Evolutionary conservation across 2,329 filamentous ascomycete genomes (phyloP).

Genomic region (Geosmithia morbida): DNA sequence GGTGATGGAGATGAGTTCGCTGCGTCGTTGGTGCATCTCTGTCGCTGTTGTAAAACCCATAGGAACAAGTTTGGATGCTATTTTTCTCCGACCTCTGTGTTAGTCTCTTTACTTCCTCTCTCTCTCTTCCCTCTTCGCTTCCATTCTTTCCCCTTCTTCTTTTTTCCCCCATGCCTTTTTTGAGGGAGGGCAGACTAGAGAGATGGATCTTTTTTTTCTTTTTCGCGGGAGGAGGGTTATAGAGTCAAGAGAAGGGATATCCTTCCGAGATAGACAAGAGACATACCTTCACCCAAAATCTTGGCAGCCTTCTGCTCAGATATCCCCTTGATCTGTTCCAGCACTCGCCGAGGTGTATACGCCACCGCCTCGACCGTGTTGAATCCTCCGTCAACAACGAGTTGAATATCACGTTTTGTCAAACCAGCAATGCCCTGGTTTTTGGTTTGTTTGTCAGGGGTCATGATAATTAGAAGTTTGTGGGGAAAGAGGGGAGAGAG

Average conservation of each 20-base stretch:
- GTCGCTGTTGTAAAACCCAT: conserved; percentile 99
- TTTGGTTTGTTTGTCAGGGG: too few species aligned
- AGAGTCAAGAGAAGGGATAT: background rate
- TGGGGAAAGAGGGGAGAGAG: too few species aligned
- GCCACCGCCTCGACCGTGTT: conserved; percentile 94
- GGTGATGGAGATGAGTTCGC: conserved; percentile 94
- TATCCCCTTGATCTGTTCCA: conserved; percentile 96
- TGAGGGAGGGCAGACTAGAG: too few species aligned
- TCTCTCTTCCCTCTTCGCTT: too few species aligned
- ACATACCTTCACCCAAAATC: conserved; percentile 70
- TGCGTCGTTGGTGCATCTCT: conserved; percentile 95
- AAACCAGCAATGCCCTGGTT: conserved; percentile 83
- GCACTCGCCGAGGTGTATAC: conserved; percentile 68
- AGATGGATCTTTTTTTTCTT: too few species aligned
- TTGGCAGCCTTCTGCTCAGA: conserved; percentile 94
- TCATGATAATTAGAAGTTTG: too few species aligned
- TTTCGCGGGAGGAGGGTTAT: too few species aligned
- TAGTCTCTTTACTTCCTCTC: too few species aligned
- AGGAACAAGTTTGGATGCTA: conserved; percentile 88
- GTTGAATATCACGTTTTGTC: conserved; percentile 89
- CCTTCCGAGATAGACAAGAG: background rate
- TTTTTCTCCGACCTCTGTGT: background rate
- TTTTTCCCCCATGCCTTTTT: too few species aligned
- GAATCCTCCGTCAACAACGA: conserved; percentile 81
- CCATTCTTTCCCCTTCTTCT: too few species aligned